Conservation (phyloP, 1,139 yeast genomes). For the Maudiozyma humilis region DNA sequence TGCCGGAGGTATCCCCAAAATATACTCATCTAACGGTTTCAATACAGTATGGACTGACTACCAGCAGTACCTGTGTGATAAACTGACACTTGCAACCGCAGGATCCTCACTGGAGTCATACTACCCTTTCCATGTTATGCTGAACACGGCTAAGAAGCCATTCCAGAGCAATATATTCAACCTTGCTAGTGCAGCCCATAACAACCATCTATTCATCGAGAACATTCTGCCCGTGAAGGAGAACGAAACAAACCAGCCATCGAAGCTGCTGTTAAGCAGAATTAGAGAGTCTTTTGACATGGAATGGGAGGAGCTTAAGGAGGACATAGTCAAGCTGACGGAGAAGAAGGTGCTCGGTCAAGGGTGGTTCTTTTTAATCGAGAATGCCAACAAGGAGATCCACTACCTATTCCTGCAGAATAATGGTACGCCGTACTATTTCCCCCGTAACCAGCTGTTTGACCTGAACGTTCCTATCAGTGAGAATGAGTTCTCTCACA, state of each 20-base stretch:
- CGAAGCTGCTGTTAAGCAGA: conserved; percentile 35
- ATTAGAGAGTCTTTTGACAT: conserved; percentile 23
- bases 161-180: conserved; percentile 69
- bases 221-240: conserved; percentile 39
- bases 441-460: conserved; percentile 62
- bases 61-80: conserved; percentile 60
- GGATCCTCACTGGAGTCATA: conserved; percentile 78
- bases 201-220: conserved; percentile 82
- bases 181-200: conserved; percentile 84
- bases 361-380: conserved; percentile 90
- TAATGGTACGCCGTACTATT: conserved; percentile 86
- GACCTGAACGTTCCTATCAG: conserved; percentile 64
- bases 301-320: conserved; percentile 31
- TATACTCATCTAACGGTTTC: conserved; percentile 63
- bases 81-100: conserved; percentile 62
- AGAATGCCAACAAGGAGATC: conserved; percentile 58
- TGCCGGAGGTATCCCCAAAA: conserved; percentile 57
- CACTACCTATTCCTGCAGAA: conserved; percentile 60
- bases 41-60: conserved; percentile 72
- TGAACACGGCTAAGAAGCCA: conserved; percentile 63
- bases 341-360: conserved; percentile 44
- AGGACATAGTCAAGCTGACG: conserved; percentile 38
- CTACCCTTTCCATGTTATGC: conserved; percentile 66
- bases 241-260: conserved; percentile 36
- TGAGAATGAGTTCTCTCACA: conserved; percentile 42